phyloP scores from a whole-genome alignment of 768 basidiomycete species.

The Calocera cornea region DNA sequence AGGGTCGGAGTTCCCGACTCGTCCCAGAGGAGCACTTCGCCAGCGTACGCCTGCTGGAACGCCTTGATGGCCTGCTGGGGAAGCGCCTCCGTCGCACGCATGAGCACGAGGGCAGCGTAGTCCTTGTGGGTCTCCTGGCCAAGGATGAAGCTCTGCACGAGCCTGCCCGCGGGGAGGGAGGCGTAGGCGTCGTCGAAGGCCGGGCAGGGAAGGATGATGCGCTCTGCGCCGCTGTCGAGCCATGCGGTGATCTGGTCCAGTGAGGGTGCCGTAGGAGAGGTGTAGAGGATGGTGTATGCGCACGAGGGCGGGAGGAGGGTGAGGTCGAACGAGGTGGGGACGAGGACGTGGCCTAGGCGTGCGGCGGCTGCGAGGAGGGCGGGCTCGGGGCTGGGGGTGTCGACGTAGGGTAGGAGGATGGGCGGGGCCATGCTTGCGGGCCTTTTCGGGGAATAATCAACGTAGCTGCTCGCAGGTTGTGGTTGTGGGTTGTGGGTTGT shows the following conservation, averaged over 20 bases:
- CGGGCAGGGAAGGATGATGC: constrained; percentile 60
- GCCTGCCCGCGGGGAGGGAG: constrained; percentile 52
- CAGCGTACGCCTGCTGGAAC: constrained; percentile 57
- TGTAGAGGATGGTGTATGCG: constrained; percentile 42
- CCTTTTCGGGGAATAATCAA: neutral
- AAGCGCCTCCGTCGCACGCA: constrained; percentile 59
- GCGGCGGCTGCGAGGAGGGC: constrained; percentile 44
- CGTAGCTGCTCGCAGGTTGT: neutral
- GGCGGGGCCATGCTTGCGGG: neutral
- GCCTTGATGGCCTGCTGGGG: constrained; percentile 68
- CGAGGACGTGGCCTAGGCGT: constrained; percentile 66
- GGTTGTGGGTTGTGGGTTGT: neutral
- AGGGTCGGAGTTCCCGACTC: constrained; percentile 43
- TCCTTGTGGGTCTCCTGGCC: constrained; percentile 60
- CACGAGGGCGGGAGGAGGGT: constrained; percentile 24
- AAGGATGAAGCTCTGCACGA: constrained; percentile 64
- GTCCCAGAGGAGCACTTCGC: constrained; percentile 43
- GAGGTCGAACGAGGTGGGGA: constrained; percentile 28
- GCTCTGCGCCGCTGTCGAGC: constrained; percentile 70
- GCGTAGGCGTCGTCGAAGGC: constrained; percentile 46
- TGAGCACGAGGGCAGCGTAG: constrained; percentile 59
- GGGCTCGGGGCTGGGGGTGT: constrained; percentile 29
- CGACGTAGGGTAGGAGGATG: constrained; percentile 51
- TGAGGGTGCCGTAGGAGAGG: constrained; percentile 33
- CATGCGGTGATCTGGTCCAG: constrained; percentile 44